Percentiles rank a stretch among this genome's conserved stretches.
phyloP scores from a whole-genome alignment of 73 alveolate genomes.

The Paramecium pentaurelia region DNA sequence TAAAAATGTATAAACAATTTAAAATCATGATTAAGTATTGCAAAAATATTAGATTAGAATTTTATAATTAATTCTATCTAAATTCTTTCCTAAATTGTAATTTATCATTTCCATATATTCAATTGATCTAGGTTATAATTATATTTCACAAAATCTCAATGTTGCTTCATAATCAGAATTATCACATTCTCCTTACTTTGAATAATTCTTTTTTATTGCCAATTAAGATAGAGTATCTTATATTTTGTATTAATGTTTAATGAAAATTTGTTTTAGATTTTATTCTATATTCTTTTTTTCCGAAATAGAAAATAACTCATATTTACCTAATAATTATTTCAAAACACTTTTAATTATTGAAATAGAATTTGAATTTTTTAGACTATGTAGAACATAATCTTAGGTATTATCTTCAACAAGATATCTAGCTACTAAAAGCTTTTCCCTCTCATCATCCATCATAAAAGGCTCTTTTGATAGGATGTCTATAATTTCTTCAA shows the following conservation, averaged over 20 bases:
- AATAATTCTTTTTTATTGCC: not conserved
- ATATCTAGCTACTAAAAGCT: constrained; percentile 20
- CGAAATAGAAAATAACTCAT: not conserved
- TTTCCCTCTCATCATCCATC: not conserved
- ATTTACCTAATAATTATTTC: constrained; percentile 30
- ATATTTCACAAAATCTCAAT: not conserved
- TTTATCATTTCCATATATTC: not conserved
- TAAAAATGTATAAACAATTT: not conserved
- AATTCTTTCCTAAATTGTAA: not conserved
- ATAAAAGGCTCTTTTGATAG: constrained; percentile 15
- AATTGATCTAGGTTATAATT: not conserved
- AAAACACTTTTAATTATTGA: constrained; percentile 40
- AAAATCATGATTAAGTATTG: not conserved
- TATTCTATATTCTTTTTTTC: not conserved
- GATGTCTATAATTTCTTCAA: not conserved
- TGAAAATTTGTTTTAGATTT: not conserved
- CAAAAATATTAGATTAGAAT: not conserved
- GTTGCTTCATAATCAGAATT: not conserved
- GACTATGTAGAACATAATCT: constrained; percentile 25
- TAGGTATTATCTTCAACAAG: constrained; percentile 29
- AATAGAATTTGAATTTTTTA: not conserved
- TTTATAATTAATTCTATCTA: not conserved
- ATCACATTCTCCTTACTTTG: not conserved
- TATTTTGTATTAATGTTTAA: not conserved
- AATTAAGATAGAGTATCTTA: not conserved